Evolutionary conservation across 2,329 filamentous ascomycete genomes (phyloP).

Genomic region (Exophiala sp.): DNA sequence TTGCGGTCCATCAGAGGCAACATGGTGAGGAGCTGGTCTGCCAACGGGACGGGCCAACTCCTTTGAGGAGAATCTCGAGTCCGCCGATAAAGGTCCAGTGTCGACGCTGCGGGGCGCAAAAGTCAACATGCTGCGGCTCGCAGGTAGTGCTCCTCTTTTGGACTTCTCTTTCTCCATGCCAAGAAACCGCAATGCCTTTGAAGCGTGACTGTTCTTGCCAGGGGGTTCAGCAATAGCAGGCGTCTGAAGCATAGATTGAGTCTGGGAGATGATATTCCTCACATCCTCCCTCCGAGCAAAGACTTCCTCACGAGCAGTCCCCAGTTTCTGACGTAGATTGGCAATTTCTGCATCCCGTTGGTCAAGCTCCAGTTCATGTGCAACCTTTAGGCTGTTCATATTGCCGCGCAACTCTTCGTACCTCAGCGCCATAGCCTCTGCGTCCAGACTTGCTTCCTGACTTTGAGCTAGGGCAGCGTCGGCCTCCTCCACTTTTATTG

Average conservation of each 20-base stretch:
- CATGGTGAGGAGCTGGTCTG: constrained; percentile 2
- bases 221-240: neutral
- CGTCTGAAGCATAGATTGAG: constrained; percentile 6
- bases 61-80: constrained; percentile 16
- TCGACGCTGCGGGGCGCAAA: constrained; percentile 4
- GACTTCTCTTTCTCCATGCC: constrained; percentile 22
- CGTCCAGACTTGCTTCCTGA: constrained; percentile 1
- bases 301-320: constrained; percentile 22
- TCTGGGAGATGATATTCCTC: constrained; percentile 19
- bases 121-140: constrained; percentile 18
- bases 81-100: neutral
- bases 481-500: constrained; percentile 8
- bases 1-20: neutral
- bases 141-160: constrained; percentile 6
- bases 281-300: constrained; percentile 20
- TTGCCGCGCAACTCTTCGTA: constrained; percentile 20
- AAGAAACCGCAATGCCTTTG: constrained; percentile 21
- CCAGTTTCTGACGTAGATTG: constrained; percentile 19
- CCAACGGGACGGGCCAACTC: constrained; percentile 8
- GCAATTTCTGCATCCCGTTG: constrained; percentile 19
- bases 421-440: constrained; percentile 4
- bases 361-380: constrained; percentile 18
- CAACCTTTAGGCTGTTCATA: constrained; percentile 17
- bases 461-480: constrained; percentile 4
- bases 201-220: constrained; percentile 12